A percentile compares a stretch with the other conserved stretches of the same genome.
These are phyloP conservation scores for Cladorrhinum sp. DNA, from an alignment of 2,329 filamentous ascomycete genomes.

Conservation along the genomic window DNA sequence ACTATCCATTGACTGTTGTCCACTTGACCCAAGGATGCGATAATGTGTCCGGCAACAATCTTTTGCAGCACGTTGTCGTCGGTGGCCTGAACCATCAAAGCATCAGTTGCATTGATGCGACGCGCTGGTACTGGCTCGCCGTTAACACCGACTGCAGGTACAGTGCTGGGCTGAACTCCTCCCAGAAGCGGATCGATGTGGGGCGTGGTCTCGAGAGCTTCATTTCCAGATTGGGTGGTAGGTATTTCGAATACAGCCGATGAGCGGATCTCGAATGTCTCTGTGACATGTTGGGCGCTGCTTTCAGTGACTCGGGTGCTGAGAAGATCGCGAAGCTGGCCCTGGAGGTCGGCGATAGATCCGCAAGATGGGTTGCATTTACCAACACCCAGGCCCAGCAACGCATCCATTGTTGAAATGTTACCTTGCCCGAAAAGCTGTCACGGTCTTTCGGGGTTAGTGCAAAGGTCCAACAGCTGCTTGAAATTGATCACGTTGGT, in stretches of 20 bases:
- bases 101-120: constrained; percentile 44
- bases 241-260: constrained; percentile 43
- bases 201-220: constrained; percentile 27
- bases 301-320: constrained; percentile 43
- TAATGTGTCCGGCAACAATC: constrained; percentile 48
- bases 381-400: constrained; percentile 34
- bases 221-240: constrained; percentile 38
- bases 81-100: constrained; percentile 47
- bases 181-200: constrained; percentile 35
- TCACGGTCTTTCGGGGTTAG: not conserved
- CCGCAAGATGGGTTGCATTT: constrained; percentile 33
- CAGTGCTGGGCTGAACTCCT: constrained; percentile 26
- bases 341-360: constrained; percentile 46
- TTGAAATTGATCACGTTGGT: not conserved
- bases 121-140: constrained; percentile 28
- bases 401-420: constrained; percentile 31
- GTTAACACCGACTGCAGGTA: constrained; percentile 9
- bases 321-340: constrained; percentile 42
- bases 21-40: constrained; percentile 40
- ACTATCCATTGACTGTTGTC: constrained; percentile 51
- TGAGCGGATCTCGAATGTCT: constrained; percentile 46
- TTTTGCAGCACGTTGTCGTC: constrained; percentile 49
- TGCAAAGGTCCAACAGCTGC: not conserved
- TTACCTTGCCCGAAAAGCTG: not conserved
- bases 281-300: constrained; percentile 49